phyloP scores from a whole-genome alignment of 371 early-diverging fungal species.

The Sporodiniella umbellata region DNA sequence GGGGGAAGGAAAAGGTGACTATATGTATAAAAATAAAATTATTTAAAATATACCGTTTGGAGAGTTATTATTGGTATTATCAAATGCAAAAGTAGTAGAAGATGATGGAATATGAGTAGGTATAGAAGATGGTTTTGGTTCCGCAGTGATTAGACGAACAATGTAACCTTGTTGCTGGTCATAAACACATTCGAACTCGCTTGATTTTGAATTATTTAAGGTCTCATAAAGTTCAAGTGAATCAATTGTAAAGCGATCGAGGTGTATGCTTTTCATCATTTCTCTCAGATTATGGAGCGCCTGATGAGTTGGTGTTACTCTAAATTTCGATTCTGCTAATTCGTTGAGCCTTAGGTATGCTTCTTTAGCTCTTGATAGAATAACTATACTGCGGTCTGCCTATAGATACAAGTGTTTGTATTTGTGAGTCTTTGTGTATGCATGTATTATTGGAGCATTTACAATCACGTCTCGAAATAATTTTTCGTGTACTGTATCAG shows the following conservation, averaged over 20 bases:
- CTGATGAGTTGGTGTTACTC: conserved; percentile 21
- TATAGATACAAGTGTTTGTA: not conserved
- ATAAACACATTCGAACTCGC: conserved; percentile 32
- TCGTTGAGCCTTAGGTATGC: conserved; percentile 36
- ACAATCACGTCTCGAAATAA: conserved; percentile 40
- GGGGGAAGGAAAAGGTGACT: too few species aligned
- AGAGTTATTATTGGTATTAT: not conserved
- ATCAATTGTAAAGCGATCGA: conserved; percentile 24
- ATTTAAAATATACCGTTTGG: not conserved
- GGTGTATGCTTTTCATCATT: conserved; percentile 29
- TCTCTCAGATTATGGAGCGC: conserved; percentile 29
- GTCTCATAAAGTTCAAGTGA: conserved; percentile 31
- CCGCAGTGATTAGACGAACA: conserved; percentile 8
- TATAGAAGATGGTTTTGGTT: conserved; percentile 1
- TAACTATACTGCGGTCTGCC: conserved; percentile 19
- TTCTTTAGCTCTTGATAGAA: conserved; percentile 28
- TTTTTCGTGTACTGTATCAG: conserved; percentile 35
- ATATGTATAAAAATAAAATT: too few species aligned
- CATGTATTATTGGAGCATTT: too few species aligned
- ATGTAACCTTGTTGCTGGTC: conserved; percentile 32
- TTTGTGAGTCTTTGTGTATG: too few species aligned
- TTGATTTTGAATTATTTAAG: conserved; percentile 11
- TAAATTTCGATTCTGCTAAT: conserved; percentile 21
- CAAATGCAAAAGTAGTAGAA: not conserved
- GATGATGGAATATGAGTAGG: not conserved